Percentiles rank a stretch among this genome's conserved stretches.
Evolutionary conservation across 169 alveolate species (phyloP).

Genomic region (Theileria luwenshuni): DNA sequence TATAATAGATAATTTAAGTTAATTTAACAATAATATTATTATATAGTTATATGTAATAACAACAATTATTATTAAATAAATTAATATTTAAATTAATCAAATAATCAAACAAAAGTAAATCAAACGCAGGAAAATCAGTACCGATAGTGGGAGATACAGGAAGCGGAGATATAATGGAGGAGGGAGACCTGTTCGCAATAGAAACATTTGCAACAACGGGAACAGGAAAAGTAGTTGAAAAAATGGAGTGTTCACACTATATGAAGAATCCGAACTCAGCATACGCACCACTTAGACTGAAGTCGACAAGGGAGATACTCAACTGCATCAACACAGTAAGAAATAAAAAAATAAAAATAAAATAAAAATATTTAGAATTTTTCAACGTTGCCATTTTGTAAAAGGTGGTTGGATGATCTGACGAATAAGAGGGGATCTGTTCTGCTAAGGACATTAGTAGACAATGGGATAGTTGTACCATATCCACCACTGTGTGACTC

Average conservation of each 20-base stretch:
- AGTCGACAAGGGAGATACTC: conserved; percentile 91
- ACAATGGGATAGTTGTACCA: conserved; percentile 95
- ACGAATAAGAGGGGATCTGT: conserved; percentile 93
- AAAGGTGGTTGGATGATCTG: conserved; percentile 97
- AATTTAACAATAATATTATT: too few species aligned
- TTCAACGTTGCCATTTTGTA: conserved; percentile 98
- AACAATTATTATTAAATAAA: background rate
- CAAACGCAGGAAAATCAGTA: conserved; percentile 88
- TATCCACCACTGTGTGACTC: conserved; percentile 99
- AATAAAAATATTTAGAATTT: conserved; percentile 77
- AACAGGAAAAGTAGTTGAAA: conserved; percentile 89
- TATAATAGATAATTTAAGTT: too few species aligned
- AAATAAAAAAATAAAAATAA: background rate
- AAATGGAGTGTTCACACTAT: conserved; percentile 93
- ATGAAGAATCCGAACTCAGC: conserved; percentile 93
- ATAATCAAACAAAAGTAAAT: too few species aligned
- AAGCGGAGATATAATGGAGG: conserved; percentile 95
- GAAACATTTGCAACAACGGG: conserved; percentile 99
- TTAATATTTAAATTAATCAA: too few species aligned
- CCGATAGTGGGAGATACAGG: conserved; percentile 94
- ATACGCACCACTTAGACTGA: conserved; percentile 87
- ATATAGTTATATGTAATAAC: background rate
- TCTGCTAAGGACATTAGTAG: conserved; percentile 92
- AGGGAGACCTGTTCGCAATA: conserved; percentile 99
- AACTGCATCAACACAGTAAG: conserved; percentile 87